Evolutionary conservation across 768 basidiomycete species (phyloP), one percentile per base, ranked within the genome.

Genomic region (Mycena maculata): DNA sequence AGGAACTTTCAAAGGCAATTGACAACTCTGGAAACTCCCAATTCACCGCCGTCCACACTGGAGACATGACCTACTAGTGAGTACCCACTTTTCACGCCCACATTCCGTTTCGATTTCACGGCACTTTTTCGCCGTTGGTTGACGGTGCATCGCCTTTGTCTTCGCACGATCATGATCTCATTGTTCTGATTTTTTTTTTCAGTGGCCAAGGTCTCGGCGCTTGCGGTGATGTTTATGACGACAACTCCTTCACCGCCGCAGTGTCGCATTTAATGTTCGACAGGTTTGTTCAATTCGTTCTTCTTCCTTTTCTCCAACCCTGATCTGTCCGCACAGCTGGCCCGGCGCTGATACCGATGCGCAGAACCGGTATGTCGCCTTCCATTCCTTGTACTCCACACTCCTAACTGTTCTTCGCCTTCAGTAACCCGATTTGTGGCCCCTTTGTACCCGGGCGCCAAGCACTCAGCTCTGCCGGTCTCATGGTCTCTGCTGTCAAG

Each of bases 41-140:
- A 9, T 78, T 74, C 67, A 78, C 71, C 23, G 7, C 54, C 3
- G 67, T 71, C 23, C 72, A 78, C 54, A 67, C 48, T 3, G 77
- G 77, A 18, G 64, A 74, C 28, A 78, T 78, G 77, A 78, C 77
- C 13, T 78, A 76, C 65, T 78, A 78, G 77, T 78, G 50, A 65
- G 77, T 75, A 15, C 30, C 18, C 7, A 6, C 58, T 25, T 57
- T 52, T 20, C n/a, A 50, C 36, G n/a, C n/a, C n/a, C n/a, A n/a
- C n/a, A n/a, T n/a, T n/a, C n/a, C n/a, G n/a, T n/a, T n/a, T n/a
- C n/a, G n/a, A n/a, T n/a, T 48, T 28, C 50, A 28, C 59, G 57
- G 55, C 12, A 1, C 33, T 47, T 41, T 33, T 44, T 53, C 27
- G 30, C 64, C 65, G 52, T 12, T 33, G 33, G 28, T 36, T 39